Evolutionary conservation across 768 basidiomycete species (phyloP).

Genomic region (Auricularia heimuer): DNA sequence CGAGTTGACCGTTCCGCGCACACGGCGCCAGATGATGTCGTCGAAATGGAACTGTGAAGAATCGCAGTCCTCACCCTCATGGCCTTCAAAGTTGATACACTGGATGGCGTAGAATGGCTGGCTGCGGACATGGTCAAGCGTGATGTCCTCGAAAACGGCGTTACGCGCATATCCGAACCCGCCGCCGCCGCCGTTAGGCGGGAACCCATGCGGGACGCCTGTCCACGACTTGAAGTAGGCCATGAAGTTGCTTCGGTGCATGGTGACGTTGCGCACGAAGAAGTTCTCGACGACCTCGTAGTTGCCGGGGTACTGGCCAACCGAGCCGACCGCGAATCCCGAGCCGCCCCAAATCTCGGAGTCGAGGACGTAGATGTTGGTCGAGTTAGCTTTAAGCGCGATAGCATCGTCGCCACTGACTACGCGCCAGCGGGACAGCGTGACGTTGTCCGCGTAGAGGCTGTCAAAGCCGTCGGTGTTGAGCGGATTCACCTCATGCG

Average conservation of each 20-base stretch:
- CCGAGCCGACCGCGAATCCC: constrained; percentile 32
- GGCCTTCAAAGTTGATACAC: constrained; percentile 25
- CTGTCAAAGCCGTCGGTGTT: constrained; percentile 17
- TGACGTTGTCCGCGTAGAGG: constrained; percentile 29
- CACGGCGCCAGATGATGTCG: constrained; percentile 23
- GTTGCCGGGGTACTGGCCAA: constrained; percentile 26
- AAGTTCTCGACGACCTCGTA: constrained; percentile 24
- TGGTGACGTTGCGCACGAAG: constrained; percentile 19
- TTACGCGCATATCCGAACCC: constrained; percentile 20
- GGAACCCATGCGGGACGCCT: constrained; percentile 21
- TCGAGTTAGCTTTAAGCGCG: constrained; percentile 31
- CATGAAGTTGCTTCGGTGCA: constrained; percentile 17
- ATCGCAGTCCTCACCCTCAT: constrained; percentile 23
- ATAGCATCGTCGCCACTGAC: constrained; percentile 32
- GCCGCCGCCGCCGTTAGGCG: constrained; percentile 28
- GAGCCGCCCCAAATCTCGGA: constrained; percentile 27
- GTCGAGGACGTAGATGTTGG: constrained; percentile 31
- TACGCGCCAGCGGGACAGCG: constrained; percentile 29
- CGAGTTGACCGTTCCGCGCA: constrained; percentile 17
- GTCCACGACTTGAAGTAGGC: constrained; percentile 31
- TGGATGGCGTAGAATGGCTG: constrained; percentile 17
- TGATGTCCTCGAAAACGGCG: constrained; percentile 21
- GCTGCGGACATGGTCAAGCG: constrained; percentile 15
- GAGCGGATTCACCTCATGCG: constrained; percentile 15
- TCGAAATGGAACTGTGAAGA: constrained; percentile 25